Conservation (phyloP, 2,329 filamentous ascomycete genomes). For the Mollisiaceae sp. region DNA sequence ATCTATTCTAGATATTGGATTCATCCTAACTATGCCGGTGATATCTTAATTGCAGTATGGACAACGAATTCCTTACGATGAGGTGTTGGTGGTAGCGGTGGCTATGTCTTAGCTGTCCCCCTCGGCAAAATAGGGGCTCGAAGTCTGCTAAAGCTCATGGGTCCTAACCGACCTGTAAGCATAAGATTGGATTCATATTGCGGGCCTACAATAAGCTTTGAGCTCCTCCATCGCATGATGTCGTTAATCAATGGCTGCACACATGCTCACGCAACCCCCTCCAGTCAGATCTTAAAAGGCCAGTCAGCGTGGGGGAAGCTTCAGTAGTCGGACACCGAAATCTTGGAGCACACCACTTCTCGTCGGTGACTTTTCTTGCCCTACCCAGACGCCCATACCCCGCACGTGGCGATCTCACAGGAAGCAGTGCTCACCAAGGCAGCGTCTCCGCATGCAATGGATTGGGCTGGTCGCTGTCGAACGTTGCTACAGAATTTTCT, state of each 20-base stretch:
- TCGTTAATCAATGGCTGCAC: constrained; percentile 1
- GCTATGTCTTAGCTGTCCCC: neutral
- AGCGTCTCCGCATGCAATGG: neutral
- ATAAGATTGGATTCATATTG: neutral
- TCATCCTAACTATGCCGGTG: neutral
- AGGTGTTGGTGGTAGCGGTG: neutral
- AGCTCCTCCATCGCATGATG: constrained; percentile 1
- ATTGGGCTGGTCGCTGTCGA: neutral
- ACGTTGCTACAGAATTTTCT: constrained; percentile 5
- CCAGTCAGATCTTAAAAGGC: constrained; percentile 9
- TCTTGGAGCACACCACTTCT: neutral
- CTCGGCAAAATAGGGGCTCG: neutral
- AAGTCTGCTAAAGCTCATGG: neutral
- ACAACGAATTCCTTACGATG: neutral
- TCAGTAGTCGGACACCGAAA: constrained; percentile 8
- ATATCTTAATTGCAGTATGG: neutral
- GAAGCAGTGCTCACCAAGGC: neutral
- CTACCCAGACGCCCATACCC: neutral
- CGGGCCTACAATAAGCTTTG: neutral
- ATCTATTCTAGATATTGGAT: neutral
- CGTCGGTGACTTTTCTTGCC: constrained; percentile 2
- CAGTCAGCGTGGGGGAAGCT: constrained; percentile 7
- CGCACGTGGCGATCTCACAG: constrained; percentile 5
- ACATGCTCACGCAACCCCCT: constrained; percentile 5
- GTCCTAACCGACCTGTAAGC: constrained; percentile 2